These are phyloP conservation scores for Daldinia bambusicola DNA, from an alignment of 495 filamentous ascomycete genomes.

Conservation along the genomic window DNA sequence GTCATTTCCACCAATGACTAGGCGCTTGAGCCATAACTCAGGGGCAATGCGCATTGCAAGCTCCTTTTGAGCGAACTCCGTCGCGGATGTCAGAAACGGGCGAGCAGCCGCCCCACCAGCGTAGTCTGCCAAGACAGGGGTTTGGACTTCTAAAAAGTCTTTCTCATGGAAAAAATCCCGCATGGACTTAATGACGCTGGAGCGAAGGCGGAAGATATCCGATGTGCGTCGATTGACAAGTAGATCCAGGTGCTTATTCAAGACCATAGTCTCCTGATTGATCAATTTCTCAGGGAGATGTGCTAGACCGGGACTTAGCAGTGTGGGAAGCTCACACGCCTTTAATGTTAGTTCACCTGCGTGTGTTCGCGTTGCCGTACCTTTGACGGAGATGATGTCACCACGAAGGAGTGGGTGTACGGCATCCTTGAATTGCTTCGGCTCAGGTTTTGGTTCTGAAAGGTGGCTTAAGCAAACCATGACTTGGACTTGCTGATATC, in stretches of 20 bases:
- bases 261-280: constrained; percentile 71
- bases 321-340: constrained; percentile 70
- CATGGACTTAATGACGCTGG: constrained; percentile 76
- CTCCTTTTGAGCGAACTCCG: constrained; percentile 72
- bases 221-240: constrained; percentile 72
- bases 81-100: constrained; percentile 81
- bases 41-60: constrained; percentile 87
- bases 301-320: constrained; percentile 81
- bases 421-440: constrained; percentile 46
- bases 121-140: constrained; percentile 80
- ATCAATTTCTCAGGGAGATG: constrained; percentile 72
- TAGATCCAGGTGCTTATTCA: constrained; percentile 82
- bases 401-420: constrained; percentile 45
- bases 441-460: constrained; percentile 23
- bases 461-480: constrained; percentile 74
- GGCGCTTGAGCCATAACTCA: constrained; percentile 92
- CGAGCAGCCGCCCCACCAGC: constrained; percentile 87
- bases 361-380: constrained; percentile 74
- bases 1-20: constrained; percentile 91
- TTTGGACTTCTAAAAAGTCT: constrained; percentile 86
- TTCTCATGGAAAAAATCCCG: constrained; percentile 75
- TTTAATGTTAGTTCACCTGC: constrained; percentile 82
- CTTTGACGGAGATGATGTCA: constrained; percentile 62
- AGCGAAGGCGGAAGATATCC: constrained; percentile 78
- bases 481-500: constrained; percentile 75